Evolutionary conservation across 768 basidiomycete species (phyloP).

Genomic region (Tylopilus intermedius): DNA sequence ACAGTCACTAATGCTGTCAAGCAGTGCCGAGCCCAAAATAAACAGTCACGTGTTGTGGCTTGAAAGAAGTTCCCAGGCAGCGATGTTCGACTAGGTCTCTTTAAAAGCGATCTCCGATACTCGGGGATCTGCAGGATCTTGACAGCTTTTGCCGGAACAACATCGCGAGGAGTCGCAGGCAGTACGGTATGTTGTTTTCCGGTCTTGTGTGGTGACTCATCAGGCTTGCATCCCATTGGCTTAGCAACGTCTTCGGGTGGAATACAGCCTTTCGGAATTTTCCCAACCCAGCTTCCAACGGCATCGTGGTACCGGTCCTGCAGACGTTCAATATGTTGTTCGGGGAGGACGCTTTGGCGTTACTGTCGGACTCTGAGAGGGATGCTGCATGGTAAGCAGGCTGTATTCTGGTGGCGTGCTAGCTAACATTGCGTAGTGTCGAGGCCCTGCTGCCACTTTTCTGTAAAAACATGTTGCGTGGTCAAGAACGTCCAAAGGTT

Average conservation of each 20-base stretch:
- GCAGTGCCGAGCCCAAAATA: too few relatives aligned
- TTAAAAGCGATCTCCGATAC: slow-evolving; percentile 59
- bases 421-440: slow-evolving; percentile 39
- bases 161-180: slow-evolving; percentile 12
- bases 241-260: neutral
- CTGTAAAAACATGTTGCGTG: slow-evolving; percentile 54
- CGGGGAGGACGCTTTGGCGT: slow-evolving; percentile 57
- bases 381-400: slow-evolving; percentile 51
- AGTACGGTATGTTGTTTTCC: too few relatives aligned
- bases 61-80: too few relatives aligned
- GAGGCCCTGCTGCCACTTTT: slow-evolving; percentile 50
- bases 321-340: slow-evolving; percentile 71
- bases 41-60: too few relatives aligned
- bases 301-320: slow-evolving; percentile 75
- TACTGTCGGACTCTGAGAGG: slow-evolving; percentile 40
- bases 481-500: slow-evolving; percentile 84
- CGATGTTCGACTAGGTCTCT: slow-evolving; percentile 50
- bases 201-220: too few relatives aligned
- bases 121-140: slow-evolving; percentile 55
- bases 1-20: too few relatives aligned
- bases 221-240: too few relatives aligned
- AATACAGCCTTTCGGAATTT: slow-evolving; percentile 49
- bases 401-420: slow-evolving; percentile 10
- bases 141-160: slow-evolving; percentile 67
- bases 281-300: slow-evolving; percentile 58